Base-by-base conservation (phyloP, 495 filamentous ascomycete genomes). In the Massariosphaeria phaeospora region DNA sequence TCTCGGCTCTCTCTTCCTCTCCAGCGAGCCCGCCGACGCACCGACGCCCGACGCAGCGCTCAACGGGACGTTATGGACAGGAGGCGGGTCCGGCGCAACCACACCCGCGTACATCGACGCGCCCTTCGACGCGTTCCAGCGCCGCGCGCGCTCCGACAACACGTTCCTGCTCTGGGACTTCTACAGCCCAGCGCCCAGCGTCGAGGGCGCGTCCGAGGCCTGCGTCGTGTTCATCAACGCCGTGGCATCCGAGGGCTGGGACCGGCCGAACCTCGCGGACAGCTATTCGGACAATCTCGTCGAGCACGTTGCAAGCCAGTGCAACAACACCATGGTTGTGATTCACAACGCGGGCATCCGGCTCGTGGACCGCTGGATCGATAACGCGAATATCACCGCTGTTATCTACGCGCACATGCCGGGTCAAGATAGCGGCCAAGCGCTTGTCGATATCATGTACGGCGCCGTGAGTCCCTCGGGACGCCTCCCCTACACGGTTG, bases 221-320 rank as follows among this genome's bases (percentile, higher is more conserved):
- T 71, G 77, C 40, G 39, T 86, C 8, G 78, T 81, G 0, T 84
- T 84, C 55, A 71, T 76, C 13, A 82, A 81, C 48, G 74, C 76
- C 1, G 71, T 69, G 49, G 70, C 77, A 31, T 70, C 77, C 1
- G 84, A 87, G 45, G 75, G 71, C 17, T 23, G 12, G 40, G 68
- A 77, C 49, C 63, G 76, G 11, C 69, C 69, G 34, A 72, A 67
- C 43, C 60, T 74, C 11, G 66, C 73, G 6, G 77, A 76, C 70
- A 71, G 72, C 53, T 71, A 60, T 34, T 51, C 52, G 12, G 62
- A 47, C 8, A 52, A 55, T 10, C 35, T 69, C 1, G 59, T 67
- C 0, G 48, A 62, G 35, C 52, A 49, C 20, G 63, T 66, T 7
- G 64, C 64, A 11, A 20, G 46, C 2, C 52, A 45, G 10, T 68